Base-by-base conservation (phyloP, 768 basidiomycete species). In the Tephrocybe sp. region DNA sequence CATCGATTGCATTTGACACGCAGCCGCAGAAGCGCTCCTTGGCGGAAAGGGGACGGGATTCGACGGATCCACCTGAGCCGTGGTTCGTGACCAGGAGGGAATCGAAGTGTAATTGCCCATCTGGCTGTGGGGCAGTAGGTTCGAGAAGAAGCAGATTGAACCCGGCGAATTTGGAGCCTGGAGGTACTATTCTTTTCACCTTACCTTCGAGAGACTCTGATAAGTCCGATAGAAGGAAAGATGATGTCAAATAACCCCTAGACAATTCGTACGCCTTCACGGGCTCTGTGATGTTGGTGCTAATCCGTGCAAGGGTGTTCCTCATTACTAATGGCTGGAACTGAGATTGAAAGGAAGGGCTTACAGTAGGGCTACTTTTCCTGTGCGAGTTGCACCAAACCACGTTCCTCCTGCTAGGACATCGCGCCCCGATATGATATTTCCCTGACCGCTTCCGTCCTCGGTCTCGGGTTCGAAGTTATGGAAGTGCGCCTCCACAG, bases 271-370 rank as follows among this genome's bases (percentile, higher is more conserved):
- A 79, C 42, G 65, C 60, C 53, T 61, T 63, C 31, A 62, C 49
- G n/a, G 79, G 71, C 66, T 92, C 90, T 36, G 86, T 88, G 64
- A 92, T 91, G 70, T 93, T 92, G 16, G 91, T 93, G 63, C 89
- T 91, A 69, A 63, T n/a, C n/a, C 51, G 58, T 42, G 47, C 25
- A 46, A n/a, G 46, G n/a, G 50, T 40, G 55, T 57, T 45, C 55
- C 60, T 61, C n/a, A n/a, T n/a, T n/a, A n/a, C n/a, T 50, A 44
- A 50, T 58, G 16, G 18, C 27, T 40, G 39, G 30, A 19, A 37
- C 22, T 38, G 22, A 52, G 57, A 36, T 30, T 33, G 34, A 30
- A 49, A 42, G 47, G 51, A 24, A 44, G 40, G 65, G 48, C 89
- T 67, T 65, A 91, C 90, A 91, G 61, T 44, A 92, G 62, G 11